Evolutionary conservation across 148 eudicot genomes (phyloP).

Genomic region (Arbutus unedo): DNA sequence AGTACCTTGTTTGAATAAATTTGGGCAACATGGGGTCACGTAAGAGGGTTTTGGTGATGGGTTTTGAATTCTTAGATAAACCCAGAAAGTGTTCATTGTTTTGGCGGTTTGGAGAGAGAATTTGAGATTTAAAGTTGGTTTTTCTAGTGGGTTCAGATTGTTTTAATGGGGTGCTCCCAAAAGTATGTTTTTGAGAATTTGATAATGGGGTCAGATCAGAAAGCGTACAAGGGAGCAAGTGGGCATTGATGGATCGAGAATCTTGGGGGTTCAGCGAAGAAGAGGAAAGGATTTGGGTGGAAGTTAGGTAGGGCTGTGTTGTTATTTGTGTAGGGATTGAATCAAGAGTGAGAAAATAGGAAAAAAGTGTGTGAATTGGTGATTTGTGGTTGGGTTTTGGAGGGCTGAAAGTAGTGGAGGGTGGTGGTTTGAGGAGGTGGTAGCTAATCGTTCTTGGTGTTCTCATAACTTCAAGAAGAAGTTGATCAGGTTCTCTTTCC

Average conservation of each 20-base stretch:
- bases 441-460: not conserved
- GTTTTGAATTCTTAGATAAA: slow-evolving; percentile 14
- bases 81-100: slow-evolving; percentile 13
- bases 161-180: slow-evolving; percentile 17
- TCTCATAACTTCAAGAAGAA: slow-evolving; percentile 10
- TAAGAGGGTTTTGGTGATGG: slow-evolving; percentile 7
- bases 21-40: slow-evolving; percentile 7
- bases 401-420: not conserved
- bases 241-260: not conserved
- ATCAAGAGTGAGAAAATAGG: slow-evolving; percentile 10
- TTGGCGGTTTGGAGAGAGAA: not conserved
- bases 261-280: not conserved
- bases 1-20: slow-evolving; percentile 20
- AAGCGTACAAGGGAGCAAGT: not conserved
- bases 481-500: not conserved
- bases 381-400: slow-evolving; percentile 1
- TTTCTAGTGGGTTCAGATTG: slow-evolving; percentile 20
- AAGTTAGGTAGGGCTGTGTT: not conserved
- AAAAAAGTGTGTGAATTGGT: not conserved
- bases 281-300: not conserved
- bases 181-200: not conserved
- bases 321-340: not conserved
- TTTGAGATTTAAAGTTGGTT: slow-evolving; percentile 5
- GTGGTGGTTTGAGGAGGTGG: not conserved
- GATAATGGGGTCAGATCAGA: not conserved